Conservation (phyloP, 1,139 yeast genomes). For the Hyphopichia wangnamkhiaoensis region DNA sequence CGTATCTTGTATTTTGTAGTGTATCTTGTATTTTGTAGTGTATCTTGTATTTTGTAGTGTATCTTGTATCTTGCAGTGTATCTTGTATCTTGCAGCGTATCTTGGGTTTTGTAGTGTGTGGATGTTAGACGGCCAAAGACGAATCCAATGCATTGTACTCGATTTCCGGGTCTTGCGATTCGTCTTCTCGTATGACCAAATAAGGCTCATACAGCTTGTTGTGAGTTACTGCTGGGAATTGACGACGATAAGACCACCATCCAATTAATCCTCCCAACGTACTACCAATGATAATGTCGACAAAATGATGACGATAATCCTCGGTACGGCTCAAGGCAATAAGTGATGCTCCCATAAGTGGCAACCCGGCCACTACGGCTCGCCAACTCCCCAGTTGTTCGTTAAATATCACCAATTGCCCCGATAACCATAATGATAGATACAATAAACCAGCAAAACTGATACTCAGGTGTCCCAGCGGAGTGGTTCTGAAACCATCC, state of each 20-base stretch:
- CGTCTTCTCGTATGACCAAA: conserved; percentile 16
- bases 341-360: conserved; percentile 57
- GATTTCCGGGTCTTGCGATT: conserved; percentile 8
- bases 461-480: conserved; percentile 73
- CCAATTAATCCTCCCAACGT: conserved; percentile 47
- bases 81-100: no score
- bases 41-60: no score
- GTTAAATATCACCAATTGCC: conserved; percentile 49
- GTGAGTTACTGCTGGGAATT: conserved; percentile 30
- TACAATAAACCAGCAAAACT: conserved; percentile 69
- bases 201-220: conserved; percentile 26
- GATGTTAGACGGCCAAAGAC: background rate
- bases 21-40: no score
- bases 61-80: no score
- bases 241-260: conserved; percentile 39
- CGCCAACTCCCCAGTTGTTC: conserved; percentile 59
- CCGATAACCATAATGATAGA: conserved; percentile 63
- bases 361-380: conserved; percentile 33
- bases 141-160: background rate
- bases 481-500: conserved; percentile 80
- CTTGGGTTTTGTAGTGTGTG: no score
- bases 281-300: conserved; percentile 66
- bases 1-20: no score
- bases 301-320: conserved; percentile 78
- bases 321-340: conserved; percentile 74